phyloP scores from a whole-genome alignment of 306 rosid genomes.

The Albizia julibrissin region DNA sequence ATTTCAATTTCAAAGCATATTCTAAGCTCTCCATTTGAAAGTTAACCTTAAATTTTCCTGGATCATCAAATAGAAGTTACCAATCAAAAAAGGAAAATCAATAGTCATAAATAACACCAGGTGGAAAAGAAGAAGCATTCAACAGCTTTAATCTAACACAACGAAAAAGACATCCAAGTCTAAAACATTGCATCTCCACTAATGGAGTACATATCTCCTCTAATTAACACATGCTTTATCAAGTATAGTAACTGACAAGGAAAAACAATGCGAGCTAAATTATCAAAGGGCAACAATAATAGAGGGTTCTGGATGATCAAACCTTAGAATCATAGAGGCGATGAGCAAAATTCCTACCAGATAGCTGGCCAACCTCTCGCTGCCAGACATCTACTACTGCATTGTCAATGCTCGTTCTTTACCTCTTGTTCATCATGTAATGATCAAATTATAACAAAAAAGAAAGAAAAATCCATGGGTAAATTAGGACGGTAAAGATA shows the following conservation, averaged over 20 bases:
- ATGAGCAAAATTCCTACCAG: conserved; percentile 59
- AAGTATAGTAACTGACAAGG: background rate
- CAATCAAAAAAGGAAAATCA: background rate
- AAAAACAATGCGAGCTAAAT: background rate
- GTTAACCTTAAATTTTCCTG: background rate
- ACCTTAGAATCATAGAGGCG: conserved; percentile 83
- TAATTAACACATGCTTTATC: background rate
- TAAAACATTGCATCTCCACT: background rate
- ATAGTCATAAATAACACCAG: background rate
- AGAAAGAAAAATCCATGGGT: background rate
- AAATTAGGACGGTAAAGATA: background rate
- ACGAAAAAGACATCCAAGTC: background rate
- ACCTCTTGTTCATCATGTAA: conserved; percentile 55
- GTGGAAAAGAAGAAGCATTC: background rate
- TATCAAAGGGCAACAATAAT: background rate
- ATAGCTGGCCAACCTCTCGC: conserved; percentile 75
- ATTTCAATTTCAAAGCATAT: background rate
- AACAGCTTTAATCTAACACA: background rate
- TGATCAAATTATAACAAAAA: background rate
- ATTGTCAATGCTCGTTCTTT: conserved; percentile 41
- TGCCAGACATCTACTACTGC: no score
- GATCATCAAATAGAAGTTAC: background rate
- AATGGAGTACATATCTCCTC: background rate
- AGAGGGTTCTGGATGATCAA: background rate
- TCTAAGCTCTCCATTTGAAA: background rate